Conservation (phyloP, 2,329 filamentous ascomycete species). For the Didymella keratinophila region DNA sequence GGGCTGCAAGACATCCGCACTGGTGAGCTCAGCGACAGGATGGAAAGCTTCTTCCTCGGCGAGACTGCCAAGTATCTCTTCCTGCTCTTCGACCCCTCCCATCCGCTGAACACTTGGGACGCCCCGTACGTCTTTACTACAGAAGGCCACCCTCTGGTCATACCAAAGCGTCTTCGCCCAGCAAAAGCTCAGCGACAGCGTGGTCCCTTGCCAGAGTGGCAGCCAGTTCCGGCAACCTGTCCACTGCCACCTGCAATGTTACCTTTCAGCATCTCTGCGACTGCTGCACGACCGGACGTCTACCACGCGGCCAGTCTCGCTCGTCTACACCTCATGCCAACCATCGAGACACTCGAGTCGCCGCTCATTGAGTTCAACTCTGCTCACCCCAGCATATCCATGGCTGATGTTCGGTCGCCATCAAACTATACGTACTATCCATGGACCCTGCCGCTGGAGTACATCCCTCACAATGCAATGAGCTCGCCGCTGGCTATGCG, state of each 20-base stretch:
- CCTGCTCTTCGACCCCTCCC: slow-evolving; percentile 83
- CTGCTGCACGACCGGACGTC: slow-evolving; percentile 79
- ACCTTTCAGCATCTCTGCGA: slow-evolving; percentile 78
- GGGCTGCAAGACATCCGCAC: slow-evolving; percentile 68
- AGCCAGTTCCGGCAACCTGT: slow-evolving; percentile 64
- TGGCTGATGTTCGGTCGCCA: slow-evolving; percentile 64
- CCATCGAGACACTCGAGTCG: slow-evolving; percentile 64
- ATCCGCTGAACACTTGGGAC: slow-evolving; percentile 88
- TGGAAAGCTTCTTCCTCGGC: slow-evolving; percentile 98
- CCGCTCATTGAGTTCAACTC: slow-evolving; percentile 62
- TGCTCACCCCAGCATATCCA: slow-evolving; percentile 62
- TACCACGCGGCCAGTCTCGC: slow-evolving; percentile 90
- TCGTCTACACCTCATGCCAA: slow-evolving; percentile 77
- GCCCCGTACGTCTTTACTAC: slow-evolving; percentile 92
- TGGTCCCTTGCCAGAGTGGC: slow-evolving; percentile 17
- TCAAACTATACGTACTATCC: slow-evolving; percentile 88
- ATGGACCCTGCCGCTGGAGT: slow-evolving; percentile 82
- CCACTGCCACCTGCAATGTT: slow-evolving; percentile 66
- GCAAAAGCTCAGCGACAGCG: slow-evolving; percentile 13
- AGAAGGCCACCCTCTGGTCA: slow-evolving; percentile 90
- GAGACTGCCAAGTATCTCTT: slow-evolving; percentile 98
- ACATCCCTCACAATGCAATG: slow-evolving; percentile 79
- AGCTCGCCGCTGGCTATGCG: slow-evolving; percentile 76
- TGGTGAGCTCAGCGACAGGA: slow-evolving; percentile 90
- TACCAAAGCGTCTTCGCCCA: slow-evolving; percentile 64